Evolutionary conservation across 257 asterid species (phyloP).

Genomic region (Solanum stenotomum): DNA sequence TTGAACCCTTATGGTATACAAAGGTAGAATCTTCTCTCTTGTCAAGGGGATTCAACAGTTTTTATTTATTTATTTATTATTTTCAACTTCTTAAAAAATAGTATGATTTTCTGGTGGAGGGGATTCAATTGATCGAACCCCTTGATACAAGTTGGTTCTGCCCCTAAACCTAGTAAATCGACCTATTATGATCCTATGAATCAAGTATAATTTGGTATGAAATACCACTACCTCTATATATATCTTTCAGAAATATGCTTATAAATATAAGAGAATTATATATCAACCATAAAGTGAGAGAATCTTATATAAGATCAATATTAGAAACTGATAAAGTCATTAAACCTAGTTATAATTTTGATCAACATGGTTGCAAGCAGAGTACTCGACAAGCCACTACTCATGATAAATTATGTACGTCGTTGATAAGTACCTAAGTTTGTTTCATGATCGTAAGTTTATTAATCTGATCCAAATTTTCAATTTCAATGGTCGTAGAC

Average conservation of each 20-base stretch:
- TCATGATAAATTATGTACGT: not conserved
- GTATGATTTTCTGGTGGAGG: not conserved
- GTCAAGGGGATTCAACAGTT: not conserved
- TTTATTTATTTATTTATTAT: not conserved
- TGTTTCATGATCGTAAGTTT: not conserved
- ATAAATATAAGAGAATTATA: not conserved
- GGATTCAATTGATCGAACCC: not conserved
- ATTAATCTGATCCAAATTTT: not conserved
- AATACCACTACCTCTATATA: not conserved
- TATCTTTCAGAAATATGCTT: not conserved
- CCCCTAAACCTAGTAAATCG: not conserved
- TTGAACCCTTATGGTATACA: not conserved
- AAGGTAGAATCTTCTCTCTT: not conserved
- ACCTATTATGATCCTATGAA: not conserved
- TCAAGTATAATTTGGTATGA: too few species aligned
- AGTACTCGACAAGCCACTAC: not conserved
- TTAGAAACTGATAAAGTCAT: not conserved
- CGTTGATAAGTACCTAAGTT: not conserved
- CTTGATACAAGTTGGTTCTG: not conserved
- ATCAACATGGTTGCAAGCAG: not conserved
- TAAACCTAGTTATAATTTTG: not conserved
- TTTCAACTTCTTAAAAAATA: not conserved
- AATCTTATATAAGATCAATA: not conserved
- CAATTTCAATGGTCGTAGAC: not conserved
- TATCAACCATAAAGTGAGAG: not conserved